A percentile compares a stretch with the other conserved stretches of the same genome.
These are phyloP conservation scores for Syzygium aqueum DNA, from an alignment of 345 rosid genomes.

Conservation along the genomic window DNA sequence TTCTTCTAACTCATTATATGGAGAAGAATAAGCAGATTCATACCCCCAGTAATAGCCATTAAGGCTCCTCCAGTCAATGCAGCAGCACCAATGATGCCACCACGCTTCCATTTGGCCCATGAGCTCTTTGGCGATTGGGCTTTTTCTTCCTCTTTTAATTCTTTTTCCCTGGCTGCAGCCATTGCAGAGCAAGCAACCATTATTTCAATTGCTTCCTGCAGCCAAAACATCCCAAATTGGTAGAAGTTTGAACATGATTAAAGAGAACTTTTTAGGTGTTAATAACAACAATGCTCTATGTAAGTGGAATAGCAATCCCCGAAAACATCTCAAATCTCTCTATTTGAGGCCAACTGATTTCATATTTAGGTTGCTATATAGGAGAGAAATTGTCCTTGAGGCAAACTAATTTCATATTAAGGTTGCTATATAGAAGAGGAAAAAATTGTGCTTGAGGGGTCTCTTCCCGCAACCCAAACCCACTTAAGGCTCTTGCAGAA, in stretches of 20 bases:
- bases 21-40: slow-evolving; percentile 2
- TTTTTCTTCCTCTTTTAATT: slow-evolving; percentile 42
- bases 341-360: neutral
- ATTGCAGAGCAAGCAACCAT: slow-evolving; percentile 90
- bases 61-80: slow-evolving; percentile 93
- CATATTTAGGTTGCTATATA: neutral
- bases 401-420: neutral
- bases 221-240: neutral
- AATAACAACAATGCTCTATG: neutral
- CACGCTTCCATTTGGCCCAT: slow-evolving; percentile 89
- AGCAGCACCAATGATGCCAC: slow-evolving; percentile 94
- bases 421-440: neutral
- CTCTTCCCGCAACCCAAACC: neutral
- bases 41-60: slow-evolving; percentile 97
- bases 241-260: neutral
- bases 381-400: neutral
- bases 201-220: slow-evolving; percentile 71
- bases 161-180: slow-evolving; percentile 63
- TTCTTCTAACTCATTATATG: neutral
- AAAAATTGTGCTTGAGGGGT: neutral
- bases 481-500: neutral
- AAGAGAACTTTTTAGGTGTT: neutral
- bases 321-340: neutral
- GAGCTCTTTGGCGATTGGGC: slow-evolving; percentile 24
- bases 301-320: neutral